phyloP scores from a whole-genome alignment of 257 asterid genomes.

The Solanum tacnaense region DNA sequence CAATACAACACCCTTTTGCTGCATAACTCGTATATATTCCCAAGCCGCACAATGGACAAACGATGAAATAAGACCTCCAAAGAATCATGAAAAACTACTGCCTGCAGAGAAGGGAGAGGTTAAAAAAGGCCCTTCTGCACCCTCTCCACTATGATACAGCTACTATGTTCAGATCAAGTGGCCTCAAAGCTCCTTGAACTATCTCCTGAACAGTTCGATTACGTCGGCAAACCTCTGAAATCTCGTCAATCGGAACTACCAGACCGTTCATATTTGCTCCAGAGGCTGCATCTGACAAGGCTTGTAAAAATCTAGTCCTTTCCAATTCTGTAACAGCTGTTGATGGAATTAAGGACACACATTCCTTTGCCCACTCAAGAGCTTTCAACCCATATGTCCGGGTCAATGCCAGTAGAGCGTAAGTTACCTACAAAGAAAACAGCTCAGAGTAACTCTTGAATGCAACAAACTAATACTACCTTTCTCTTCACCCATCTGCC shows the following conservation, averaged over 20 bases:
- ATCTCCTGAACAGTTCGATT: conserved; percentile 94
- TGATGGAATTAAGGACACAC: conserved; percentile 68
- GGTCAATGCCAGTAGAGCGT: conserved; percentile 62
- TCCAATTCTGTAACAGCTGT: conserved; percentile 77
- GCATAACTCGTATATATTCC: conserved; percentile 25
- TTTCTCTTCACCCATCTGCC: background rate
- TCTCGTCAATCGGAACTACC: conserved; percentile 74
- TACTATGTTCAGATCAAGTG: conserved; percentile 63
- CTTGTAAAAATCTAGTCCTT: conserved; percentile 66
- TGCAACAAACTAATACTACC: background rate
- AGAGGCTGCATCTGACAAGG: conserved; percentile 59
- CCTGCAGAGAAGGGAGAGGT: conserved; percentile 34
- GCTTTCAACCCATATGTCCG: conserved; percentile 68
- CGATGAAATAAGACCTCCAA: conserved; percentile 25
- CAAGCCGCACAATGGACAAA: conserved; percentile 1
- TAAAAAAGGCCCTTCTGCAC: conserved; percentile 47
- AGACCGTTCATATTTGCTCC: conserved; percentile 46
- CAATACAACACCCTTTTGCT: conserved; percentile 23
- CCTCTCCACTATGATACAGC: conserved; percentile 50
- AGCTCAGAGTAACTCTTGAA: conserved; percentile 3
- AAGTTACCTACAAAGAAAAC: conserved; percentile 46
- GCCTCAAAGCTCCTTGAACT: conserved; percentile 94
- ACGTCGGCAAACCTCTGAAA: conserved; percentile 88
- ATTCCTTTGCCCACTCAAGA: conserved; percentile 77
- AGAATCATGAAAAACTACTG: background rate